A percentile compares a stretch with the other conserved stretches of the same genome.
phyloP scores from a whole-genome alignment of 306 rosid species.

The Trifolium dubium region DNA sequence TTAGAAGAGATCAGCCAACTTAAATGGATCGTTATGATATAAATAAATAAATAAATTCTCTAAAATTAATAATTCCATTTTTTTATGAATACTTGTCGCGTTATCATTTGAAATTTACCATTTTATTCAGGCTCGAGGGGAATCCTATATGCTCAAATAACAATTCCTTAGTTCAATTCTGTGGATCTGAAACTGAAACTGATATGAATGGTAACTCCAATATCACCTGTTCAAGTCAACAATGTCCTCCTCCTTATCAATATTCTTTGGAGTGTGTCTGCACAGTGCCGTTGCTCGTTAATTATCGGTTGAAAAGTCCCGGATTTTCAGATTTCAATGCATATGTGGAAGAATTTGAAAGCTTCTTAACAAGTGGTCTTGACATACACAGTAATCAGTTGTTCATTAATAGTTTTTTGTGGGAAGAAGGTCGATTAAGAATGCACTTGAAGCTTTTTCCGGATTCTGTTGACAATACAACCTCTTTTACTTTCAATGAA shows the following conservation, averaged over 20 bases:
- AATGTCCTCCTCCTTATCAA: constrained; percentile 76
- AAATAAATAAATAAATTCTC: too few relatives aligned
- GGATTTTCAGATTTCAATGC: constrained; percentile 69
- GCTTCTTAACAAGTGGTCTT: constrained; percentile 61
- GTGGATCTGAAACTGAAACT: constrained; percentile 55
- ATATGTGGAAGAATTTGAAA: constrained; percentile 47
- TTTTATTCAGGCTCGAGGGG: constrained; percentile 77
- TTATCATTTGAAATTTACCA: constrained; percentile 3
- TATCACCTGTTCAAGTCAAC: constrained; percentile 44
- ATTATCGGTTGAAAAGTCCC: constrained; percentile 89
- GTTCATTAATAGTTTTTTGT: constrained; percentile 45
- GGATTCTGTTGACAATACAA: constrained; percentile 37
- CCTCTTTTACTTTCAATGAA: constrained; percentile 40
- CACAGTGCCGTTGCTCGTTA: constrained; percentile 63
- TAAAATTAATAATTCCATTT: not conserved
- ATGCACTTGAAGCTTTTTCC: constrained; percentile 81
- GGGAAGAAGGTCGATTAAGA: constrained; percentile 77
- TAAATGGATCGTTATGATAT: not conserved
- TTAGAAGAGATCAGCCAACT: not conserved
- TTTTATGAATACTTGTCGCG: constrained; percentile 10
- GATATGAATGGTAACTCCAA: constrained; percentile 35
- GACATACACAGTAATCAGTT: constrained; percentile 52
- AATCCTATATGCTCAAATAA: constrained; percentile 74
- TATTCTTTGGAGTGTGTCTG: constrained; percentile 56
- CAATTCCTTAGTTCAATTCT: constrained; percentile 46